Base-by-base conservation (phyloP, 2,329 filamentous ascomycete genomes). In the Arthrinium phaeospermum region DNA sequence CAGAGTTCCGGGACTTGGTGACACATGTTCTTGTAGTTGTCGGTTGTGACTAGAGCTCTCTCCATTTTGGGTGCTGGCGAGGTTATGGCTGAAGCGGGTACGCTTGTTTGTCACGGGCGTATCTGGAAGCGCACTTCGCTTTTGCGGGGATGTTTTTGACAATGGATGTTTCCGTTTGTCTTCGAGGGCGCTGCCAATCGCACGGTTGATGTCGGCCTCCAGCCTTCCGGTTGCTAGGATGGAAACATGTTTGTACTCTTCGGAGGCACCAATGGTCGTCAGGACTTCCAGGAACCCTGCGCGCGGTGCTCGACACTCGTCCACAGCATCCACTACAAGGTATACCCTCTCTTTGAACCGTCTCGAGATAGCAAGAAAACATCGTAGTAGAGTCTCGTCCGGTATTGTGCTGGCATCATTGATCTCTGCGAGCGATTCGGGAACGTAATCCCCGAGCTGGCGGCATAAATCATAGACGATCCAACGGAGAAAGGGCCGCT, bases 211-310 rank as follows among this genome's bases (percentile, higher is more conserved):
- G 22, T 81, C 79, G 7, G 61, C 46, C 30, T 81, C 79, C 13
- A 77, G 72, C 2, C 79, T 77, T 46, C 79, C 80, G 3, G 78
- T 80, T 51, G 76, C 75, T 16, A 81, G 49, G n/a, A 81, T 68
- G 0, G 74, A 79, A 10, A 81, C 72, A 12, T 78, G 76, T 0
- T 67, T 22, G 67, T 78, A 80, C 13, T 72, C 57, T 4, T 72
- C n/a, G 10, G 75, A 70, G 16, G 74, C 77, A 6, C 76, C 75
- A 45, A 81, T 74, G 13, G 69, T 71, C 4, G 73, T 70, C 34
- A 81, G 49, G 30, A 75, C 67, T 0, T 72, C 71, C 3, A 80
- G 73, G 2, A 80, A 72, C 22, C 73, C 72, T 0, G 47, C 57
- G 30, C 76, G 70, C 34, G 78, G 74, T 37, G 8, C 13, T 4